phyloP scores from a whole-genome alignment of 495 filamentous ascomycete species.

The Hyphodiscus hymeniophilus region DNA sequence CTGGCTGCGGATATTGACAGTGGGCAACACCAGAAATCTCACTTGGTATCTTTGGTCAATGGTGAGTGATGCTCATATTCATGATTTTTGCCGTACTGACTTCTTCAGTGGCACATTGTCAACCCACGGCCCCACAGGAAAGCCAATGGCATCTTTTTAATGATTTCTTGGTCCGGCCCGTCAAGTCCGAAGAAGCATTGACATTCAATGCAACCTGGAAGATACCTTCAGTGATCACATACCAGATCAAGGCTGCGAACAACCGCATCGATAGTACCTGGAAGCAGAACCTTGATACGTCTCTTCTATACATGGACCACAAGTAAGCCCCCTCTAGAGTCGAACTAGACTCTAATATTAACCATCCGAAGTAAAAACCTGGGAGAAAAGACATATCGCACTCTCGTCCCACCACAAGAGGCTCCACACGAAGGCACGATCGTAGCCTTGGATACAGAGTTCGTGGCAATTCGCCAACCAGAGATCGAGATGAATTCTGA shows the following conservation, averaged over 20 bases:
- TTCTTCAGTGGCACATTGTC: conserved; percentile 59
- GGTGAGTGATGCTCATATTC: conserved; percentile 33
- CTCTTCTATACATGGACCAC: conserved; percentile 70
- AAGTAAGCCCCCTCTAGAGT: conserved; percentile 39
- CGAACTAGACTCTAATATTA: not conserved
- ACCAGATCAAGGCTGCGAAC: conserved; percentile 66
- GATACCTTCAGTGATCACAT: conserved; percentile 75
- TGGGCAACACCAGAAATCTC: conserved; percentile 72
- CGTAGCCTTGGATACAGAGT: conserved; percentile 91
- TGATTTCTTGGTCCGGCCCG: conserved; percentile 84
- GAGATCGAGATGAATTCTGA: conserved; percentile 92
- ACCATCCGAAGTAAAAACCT: conserved; percentile 24
- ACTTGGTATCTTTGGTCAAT: conserved; percentile 87
- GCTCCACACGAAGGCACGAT: conserved; percentile 60
- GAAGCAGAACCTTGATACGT: conserved; percentile 76
- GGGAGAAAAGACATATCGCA: conserved; percentile 40
- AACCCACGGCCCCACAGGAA: conserved; percentile 38
- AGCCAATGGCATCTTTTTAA: conserved; percentile 92
- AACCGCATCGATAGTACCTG: conserved; percentile 75
- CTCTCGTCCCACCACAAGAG: conserved; percentile 56
- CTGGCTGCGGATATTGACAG: conserved; percentile 82
- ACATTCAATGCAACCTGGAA: conserved; percentile 88
- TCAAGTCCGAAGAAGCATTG: conserved; percentile 72
- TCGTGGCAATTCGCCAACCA: conserved; percentile 80
- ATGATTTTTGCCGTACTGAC: conserved; percentile 3